A percentile compares a stretch with the other conserved stretches of the same genome.
Conservation (phyloP, 1,284 basidiomycete genomes). For the Tylopilus sp. region DNA sequence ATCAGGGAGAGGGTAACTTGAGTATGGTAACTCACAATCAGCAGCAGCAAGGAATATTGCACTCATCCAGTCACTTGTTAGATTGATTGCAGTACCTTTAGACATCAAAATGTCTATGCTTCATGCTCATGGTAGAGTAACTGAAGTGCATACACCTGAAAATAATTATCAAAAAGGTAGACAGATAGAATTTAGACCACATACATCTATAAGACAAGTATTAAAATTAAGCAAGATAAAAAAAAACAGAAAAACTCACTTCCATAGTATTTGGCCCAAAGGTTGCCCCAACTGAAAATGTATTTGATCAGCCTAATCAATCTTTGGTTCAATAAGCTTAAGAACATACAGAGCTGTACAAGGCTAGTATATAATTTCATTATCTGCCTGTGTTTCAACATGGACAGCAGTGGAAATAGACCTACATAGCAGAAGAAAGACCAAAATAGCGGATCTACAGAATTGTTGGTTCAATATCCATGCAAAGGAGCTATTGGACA, state of each 20-base stretch:
- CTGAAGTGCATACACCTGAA: too few species aligned
- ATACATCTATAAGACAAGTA: too few species aligned
- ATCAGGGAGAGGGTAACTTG: too few species aligned
- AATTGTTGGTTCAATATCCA: not conserved
- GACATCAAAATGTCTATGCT: too few species aligned
- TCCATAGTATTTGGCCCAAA: constrained; percentile 2
- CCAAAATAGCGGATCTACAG: constrained; percentile 1
- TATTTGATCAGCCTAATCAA: not conserved
- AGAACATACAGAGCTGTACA: constrained; percentile 2
- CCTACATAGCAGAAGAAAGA: not conserved
- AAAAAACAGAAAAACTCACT: not conserved
- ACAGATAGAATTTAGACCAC: too few species aligned
- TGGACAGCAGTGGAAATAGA: not conserved
- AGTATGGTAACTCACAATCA: too few species aligned
- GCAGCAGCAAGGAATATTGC: too few species aligned
- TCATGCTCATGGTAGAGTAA: too few species aligned
- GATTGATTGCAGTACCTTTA: too few species aligned
- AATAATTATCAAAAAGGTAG: too few species aligned
- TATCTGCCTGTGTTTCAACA: not conserved
- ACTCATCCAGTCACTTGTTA: too few species aligned
- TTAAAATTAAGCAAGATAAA: not conserved
- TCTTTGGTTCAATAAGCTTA: too few species aligned
- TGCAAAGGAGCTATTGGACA: not conserved
- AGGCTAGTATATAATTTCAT: not conserved
- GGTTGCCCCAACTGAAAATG: not conserved